These are phyloP conservation scores for Groenewaldozyma tartarivorans DNA, from an alignment of 805 yeast genomes.

Conservation along the genomic window DNA sequence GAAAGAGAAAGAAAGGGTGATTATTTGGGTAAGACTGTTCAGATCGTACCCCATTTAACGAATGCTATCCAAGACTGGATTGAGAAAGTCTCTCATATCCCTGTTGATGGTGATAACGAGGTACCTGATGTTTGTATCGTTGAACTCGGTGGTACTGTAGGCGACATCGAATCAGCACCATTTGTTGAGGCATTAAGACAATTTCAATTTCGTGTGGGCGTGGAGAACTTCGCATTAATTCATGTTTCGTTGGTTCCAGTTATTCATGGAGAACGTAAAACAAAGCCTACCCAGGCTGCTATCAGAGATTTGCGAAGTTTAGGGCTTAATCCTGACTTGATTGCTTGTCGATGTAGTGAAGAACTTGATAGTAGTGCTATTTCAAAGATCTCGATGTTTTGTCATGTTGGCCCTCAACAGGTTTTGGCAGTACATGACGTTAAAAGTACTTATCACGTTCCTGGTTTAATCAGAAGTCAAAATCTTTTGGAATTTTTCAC, in stretches of 20 bases:
- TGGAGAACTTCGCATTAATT: conserved; percentile 85
- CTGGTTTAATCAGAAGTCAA: conserved; percentile 81
- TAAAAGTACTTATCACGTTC: conserved; percentile 95
- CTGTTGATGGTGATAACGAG: conserved; percentile 81
- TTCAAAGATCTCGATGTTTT: conserved; percentile 95
- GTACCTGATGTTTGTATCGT: conserved; percentile 95
- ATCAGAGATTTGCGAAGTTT: conserved; percentile 90
- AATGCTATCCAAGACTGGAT: conserved; percentile 98
- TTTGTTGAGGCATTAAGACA: conserved; percentile 98
- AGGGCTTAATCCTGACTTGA: conserved; percentile 92
- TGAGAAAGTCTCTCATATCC: conserved; percentile 81
- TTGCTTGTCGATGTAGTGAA: conserved; percentile 94
- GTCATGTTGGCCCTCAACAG: conserved; percentile 98
- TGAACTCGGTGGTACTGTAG: conserved; percentile 98
- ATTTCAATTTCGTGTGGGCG: conserved; percentile 94
- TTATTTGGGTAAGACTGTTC: conserved; percentile 97
- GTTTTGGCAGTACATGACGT: conserved; percentile 96
- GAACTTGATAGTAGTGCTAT: conserved; percentile 75
- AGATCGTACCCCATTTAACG: conserved; percentile 96
- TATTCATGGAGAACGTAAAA: conserved; percentile 97
- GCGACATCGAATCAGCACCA: conserved; percentile 98
- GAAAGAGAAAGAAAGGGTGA: conserved; percentile 94
- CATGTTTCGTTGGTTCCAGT: conserved; percentile 97
- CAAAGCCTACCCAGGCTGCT: conserved; percentile 99
- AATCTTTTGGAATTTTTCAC: conserved; percentile 64